Conservation (phyloP, 108 stramenopile genomes). For the Aurantiochytrium sp. region DNA sequence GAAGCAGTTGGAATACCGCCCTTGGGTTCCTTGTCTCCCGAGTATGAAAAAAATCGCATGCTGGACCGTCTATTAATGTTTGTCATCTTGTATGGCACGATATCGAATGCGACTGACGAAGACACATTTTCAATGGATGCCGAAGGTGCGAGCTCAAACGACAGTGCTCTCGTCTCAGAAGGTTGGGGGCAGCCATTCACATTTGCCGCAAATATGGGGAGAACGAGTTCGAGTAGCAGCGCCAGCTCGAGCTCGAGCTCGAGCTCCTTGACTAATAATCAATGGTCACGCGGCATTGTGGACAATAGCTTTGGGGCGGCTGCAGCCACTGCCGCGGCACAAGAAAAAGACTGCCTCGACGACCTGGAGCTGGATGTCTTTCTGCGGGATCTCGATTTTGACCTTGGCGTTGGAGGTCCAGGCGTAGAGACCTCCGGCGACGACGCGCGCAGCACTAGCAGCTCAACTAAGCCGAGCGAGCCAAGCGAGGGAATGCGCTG, state of each 20-base stretch:
- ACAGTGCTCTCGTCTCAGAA: no score
- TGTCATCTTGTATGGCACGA: not conserved
- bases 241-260: no score
- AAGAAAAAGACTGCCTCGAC: not conserved
- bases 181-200: no score
- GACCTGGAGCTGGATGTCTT: not conserved
- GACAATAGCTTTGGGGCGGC: not conserved
- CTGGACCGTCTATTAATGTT: not conserved
- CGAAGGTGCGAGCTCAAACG: not conserved
- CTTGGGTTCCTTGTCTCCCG: not conserved
- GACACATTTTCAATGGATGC: no score
- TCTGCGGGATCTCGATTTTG: not conserved
- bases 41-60: not conserved
- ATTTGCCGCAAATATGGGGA: no score
- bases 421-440: not conserved
- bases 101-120: not conserved
- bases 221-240: no score
- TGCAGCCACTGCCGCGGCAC: not conserved
- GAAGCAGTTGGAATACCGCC: not conserved
- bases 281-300: no score
- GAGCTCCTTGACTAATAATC: no score
- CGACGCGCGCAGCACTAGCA: not conserved
- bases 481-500: not conserved
- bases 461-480: not conserved
- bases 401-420: not conserved